phyloP scores from a whole-genome alignment of 139 green algal species.

The Nannochloris sp. region DNA sequence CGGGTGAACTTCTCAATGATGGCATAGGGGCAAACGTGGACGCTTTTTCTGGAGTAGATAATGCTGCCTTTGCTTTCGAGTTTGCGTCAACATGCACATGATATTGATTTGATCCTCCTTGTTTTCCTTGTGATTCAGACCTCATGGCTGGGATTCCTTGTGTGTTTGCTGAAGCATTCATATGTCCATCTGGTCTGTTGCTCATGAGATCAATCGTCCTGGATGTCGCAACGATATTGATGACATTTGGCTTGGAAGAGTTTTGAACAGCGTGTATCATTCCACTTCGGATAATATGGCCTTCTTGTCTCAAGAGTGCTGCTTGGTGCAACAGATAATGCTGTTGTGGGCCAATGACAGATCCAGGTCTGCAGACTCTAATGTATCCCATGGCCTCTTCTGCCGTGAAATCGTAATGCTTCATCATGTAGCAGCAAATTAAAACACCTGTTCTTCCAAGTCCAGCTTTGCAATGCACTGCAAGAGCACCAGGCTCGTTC shows the following conservation, averaged over 20 bases:
- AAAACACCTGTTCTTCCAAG: constrained; percentile 85
- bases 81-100: constrained; percentile 4
- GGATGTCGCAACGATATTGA: constrained; percentile 9
- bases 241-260: not conserved
- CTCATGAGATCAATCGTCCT: constrained; percentile 7
- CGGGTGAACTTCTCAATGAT: not conserved
- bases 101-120: not conserved
- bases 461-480: constrained; percentile 91
- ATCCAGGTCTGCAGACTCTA: constrained; percentile 77
- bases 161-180: not conserved
- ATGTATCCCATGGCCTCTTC: constrained; percentile 90
- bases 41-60: not conserved
- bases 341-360: constrained; percentile 90
- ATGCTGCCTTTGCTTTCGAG: not conserved
- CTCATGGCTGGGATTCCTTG: not conserved
- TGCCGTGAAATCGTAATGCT: constrained; percentile 77
- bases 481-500: constrained; percentile 53
- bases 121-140: not conserved
- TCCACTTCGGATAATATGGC: not conserved
- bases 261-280: not conserved
- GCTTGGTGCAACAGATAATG: constrained; percentile 69
- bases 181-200: not conserved
- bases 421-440: constrained; percentile 90
- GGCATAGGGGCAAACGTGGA: constrained; percentile 4
- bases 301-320: constrained; percentile 21